Base-by-base conservation (phyloP, 75 land plant species). In the Larix kaempferi region DNA sequence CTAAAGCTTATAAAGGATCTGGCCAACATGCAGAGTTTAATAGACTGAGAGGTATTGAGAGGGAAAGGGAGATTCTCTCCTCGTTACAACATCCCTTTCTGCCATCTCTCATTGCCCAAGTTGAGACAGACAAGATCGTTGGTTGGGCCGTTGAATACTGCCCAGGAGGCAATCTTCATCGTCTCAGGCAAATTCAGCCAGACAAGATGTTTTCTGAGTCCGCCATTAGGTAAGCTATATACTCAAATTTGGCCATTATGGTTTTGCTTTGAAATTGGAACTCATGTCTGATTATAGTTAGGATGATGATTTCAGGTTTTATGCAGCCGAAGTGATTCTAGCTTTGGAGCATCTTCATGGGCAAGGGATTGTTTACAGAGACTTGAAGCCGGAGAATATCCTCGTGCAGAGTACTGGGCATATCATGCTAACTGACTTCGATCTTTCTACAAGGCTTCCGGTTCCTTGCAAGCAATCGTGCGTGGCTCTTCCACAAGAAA, bases 101-200 rank as follows among this genome's bases (percentile, higher is more conserved):
- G 23, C 98, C 96, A 19, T 37, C 82, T 15, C 86, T 95, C 11
- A 56, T 87, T 74, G 88, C 84, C 22, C 65, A 82, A 39, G 77
- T 78, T 66, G 93, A 95, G 74, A 74, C 87, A 8, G 52, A 82
- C n/a, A 86, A 79, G 6, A 78, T 86, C 23, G 33, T 87, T 58
- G 84, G 78, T 27, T 89, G 89, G 86, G 91, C 93, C 21, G 56
- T 93, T 25, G 94, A 95, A 12, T 95, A 73, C 82, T 95, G 96
- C 79, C 72, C 89, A 55, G 98, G 94, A 17, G 91, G 92, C 59
- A 93, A 95, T 79, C 89, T 95, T 54, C 87, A 95, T 83, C 78
- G 83, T 69, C 91, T 95, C 78, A 86, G 96, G n/a, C 81, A 93
- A 78, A 79, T 64, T 22, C 95, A 89, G 55, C 49, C 86, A 29